Base-by-base conservation (phyloP, 352 stramenopile species). In the Phytophthora fragariae region DNA sequence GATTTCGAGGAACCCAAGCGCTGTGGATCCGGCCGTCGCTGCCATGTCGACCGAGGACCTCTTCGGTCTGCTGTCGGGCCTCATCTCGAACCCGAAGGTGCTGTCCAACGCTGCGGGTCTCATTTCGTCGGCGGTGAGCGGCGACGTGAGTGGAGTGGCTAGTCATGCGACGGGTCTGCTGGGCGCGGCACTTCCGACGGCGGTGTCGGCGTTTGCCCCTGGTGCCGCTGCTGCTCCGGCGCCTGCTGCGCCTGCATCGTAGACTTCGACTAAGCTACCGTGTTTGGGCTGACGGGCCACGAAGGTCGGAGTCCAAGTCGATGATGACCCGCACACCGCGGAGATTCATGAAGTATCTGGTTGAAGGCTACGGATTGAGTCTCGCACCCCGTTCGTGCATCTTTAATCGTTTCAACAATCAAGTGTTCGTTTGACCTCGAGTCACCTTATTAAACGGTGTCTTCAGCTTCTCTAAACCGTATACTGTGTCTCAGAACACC, bases 401-500 rank as follows among this genome's bases (percentile, higher is more conserved):
- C 8, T 50, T 12, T 54, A 37, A 57, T 35, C 27, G 9, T 57
- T 57, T 35, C 27, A n/a, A 57, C 11, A 55, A 55, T 57, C 24
- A 57, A 33, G 24, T 57, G n/a, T 57, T 24, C 11, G 35, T 52
- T 56, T 65, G 54, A 57, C 10, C 10, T 49, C 35, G 50, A 6
- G 21, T 37, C 50, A 57, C 24, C 56, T 41, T 21, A n/a, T 21
- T 19, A 49, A 65, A 59, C 47, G 4, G 6, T 37, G 15, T 39
- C 11, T 53, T 53, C n/a, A 21, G 3, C 21, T 37, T 31, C 57
- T 11, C n/a, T 44, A 65, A 24, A 77, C 41, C 15, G 14, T 33
- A 27, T 59, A 37, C n/a, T 75, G 57, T 11, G 54, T 41, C 46
- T 80, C 65, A 29, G 8, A 31, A 85, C 58, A 4, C 75, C 67